A percentile compares a stretch with the other conserved stretches of the same genome.
Evolutionary conservation across 75 land plant genomes (phyloP).

Genomic region (Gnetum montanum): DNA sequence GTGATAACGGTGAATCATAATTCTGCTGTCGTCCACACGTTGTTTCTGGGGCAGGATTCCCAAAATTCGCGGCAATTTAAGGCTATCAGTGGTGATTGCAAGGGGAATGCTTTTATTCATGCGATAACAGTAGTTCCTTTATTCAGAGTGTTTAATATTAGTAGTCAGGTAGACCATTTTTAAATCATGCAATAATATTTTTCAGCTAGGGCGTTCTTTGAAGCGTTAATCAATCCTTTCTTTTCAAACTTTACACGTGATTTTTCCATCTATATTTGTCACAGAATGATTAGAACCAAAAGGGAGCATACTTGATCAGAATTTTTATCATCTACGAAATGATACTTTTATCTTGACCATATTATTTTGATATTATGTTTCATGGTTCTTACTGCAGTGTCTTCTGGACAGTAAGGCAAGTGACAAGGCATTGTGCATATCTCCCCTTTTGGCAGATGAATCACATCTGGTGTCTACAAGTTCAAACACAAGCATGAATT

Average conservation of each 20-base stretch:
- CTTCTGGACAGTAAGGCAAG: slow-evolving; percentile 83
- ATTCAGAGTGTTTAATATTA: slow-evolving; percentile 45
- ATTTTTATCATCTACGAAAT: too few species aligned
- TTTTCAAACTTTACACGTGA: too few species aligned
- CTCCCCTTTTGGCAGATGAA: slow-evolving; percentile 56
- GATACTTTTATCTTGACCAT: too few species aligned
- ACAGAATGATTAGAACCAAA: too few species aligned
- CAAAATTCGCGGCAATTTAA: slow-evolving; percentile 61
- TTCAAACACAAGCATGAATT: slow-evolving; percentile 18
- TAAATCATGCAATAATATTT: too few species aligned
- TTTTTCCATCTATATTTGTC: too few species aligned
- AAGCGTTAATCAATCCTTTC: too few species aligned
- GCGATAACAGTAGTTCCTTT: slow-evolving; percentile 51
- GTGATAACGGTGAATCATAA: slow-evolving; percentile 64
- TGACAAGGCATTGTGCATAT: slow-evolving; percentile 67
- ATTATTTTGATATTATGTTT: too few species aligned
- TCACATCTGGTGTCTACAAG: slow-evolving; percentile 11
- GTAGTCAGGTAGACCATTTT: slow-evolving; percentile 43
- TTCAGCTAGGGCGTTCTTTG: too few species aligned
- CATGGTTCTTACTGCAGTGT: slow-evolving; percentile 42
- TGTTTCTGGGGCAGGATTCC: slow-evolving; percentile 74
- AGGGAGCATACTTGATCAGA: too few species aligned
- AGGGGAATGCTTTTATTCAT: slow-evolving; percentile 72
- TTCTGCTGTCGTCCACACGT: slow-evolving; percentile 69
- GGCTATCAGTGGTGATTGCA: slow-evolving; percentile 85